A percentile compares a stretch with the other conserved stretches of the same genome.
These are phyloP conservation scores for Tripterygium wilfordii DNA, from an alignment of 177 flowering plant genomes.

Conservation along the genomic window DNA sequence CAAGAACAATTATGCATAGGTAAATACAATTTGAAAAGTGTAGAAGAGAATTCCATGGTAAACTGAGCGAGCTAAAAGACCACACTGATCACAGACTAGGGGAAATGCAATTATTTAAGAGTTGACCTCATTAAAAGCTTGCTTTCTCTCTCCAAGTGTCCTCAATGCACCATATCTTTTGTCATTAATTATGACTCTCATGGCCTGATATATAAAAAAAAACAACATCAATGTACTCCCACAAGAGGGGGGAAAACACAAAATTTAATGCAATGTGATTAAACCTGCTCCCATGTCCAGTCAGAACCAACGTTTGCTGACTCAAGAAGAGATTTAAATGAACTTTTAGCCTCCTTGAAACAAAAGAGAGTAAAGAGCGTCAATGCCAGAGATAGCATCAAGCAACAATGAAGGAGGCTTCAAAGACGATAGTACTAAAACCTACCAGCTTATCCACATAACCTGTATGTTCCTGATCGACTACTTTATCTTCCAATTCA, in stretches of 20 bases:
- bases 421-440: background rate
- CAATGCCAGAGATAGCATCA: background rate
- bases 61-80: too few species aligned
- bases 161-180: conserved; percentile 83
- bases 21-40: too few species aligned
- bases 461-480: conserved; percentile 53
- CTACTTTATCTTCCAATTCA: conserved; percentile 45
- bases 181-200: conserved; percentile 87
- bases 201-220: conserved; percentile 42
- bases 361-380: background rate
- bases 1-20: background rate
- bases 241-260: background rate
- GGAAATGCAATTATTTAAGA: background rate
- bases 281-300: conserved; percentile 94
- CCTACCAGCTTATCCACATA: conserved; percentile 74
- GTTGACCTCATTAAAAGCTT: conserved; percentile 88
- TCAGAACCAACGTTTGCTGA: conserved; percentile 77
- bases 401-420: background rate
- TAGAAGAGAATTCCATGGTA: too few species aligned
- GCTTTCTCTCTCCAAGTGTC: conserved; percentile 87
- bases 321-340: conserved; percentile 81
- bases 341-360: conserved; percentile 78
- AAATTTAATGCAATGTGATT: background rate
- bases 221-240: conserved; percentile 7
- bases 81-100: too few species aligned